Conservation (phyloP, 805 yeast genomes). For the Suhomyces sp. region DNA sequence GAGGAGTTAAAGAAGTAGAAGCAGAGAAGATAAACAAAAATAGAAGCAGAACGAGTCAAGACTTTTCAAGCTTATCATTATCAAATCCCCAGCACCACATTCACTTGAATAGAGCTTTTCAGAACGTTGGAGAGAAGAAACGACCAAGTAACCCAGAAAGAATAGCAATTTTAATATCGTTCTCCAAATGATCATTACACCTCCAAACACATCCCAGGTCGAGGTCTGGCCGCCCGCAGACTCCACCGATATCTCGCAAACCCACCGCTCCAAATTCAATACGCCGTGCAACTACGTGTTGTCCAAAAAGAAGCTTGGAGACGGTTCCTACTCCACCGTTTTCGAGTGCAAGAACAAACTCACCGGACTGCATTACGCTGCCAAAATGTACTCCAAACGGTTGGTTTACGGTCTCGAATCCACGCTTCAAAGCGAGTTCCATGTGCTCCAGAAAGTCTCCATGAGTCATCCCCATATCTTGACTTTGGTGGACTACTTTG, state of each 20-base stretch:
- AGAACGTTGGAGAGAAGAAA: too few species aligned
- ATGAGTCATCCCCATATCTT: constrained; percentile 54
- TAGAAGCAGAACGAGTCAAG: too few species aligned
- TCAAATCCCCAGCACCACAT: too few species aligned
- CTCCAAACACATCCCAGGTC: too few species aligned
- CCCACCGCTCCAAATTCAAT: constrained; percentile 13
- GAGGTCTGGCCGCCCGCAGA: constrained; percentile 29
- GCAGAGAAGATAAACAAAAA: too few species aligned
- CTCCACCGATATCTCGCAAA: constrained; percentile 15
- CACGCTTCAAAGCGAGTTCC: constrained; percentile 59
- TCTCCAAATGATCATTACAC: too few species aligned
- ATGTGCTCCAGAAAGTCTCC: constrained; percentile 51
- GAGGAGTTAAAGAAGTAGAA: too few species aligned
- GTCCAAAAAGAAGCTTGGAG: constrained; percentile 24
- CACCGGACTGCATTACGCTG: constrained; percentile 50
- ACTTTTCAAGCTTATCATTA: too few species aligned
- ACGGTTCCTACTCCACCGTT: constrained; percentile 52
- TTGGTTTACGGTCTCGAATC: constrained; percentile 53
- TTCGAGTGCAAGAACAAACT: constrained; percentile 46
- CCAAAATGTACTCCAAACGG: constrained; percentile 48
- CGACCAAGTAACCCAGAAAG: too few species aligned
- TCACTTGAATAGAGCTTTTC: too few species aligned
- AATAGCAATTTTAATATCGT: too few species aligned
- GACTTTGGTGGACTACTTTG: constrained; percentile 67
- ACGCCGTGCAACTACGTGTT: constrained; percentile 35